Conservation (phyloP, 495 filamentous ascomycete species). For the Penicillium robsamsonii region DNA sequence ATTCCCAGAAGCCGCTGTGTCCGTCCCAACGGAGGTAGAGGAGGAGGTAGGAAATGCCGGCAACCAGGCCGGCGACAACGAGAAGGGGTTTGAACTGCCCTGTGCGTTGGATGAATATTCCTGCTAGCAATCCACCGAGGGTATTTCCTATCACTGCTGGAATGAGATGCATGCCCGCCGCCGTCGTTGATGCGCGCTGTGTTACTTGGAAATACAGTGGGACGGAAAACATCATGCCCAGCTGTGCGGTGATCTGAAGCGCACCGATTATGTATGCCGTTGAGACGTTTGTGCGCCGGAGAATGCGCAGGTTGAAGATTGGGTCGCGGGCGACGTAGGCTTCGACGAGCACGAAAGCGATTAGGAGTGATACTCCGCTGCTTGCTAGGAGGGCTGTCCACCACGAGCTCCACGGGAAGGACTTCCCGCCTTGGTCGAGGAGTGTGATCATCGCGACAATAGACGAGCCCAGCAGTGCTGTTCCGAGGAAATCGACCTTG, state of each 20-base stretch:
- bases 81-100: constrained; percentile 59
- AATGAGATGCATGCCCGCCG: constrained; percentile 59
- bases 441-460: constrained; percentile 52
- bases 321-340: constrained; percentile 54
- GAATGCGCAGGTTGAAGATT: constrained; percentile 59
- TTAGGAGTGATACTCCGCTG: constrained; percentile 32
- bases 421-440: constrained; percentile 58
- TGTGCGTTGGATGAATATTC: constrained; percentile 55
- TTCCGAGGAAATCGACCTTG: constrained; percentile 61
- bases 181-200: constrained; percentile 49
- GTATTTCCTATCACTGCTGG: constrained; percentile 66
- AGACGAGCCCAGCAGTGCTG: constrained; percentile 45
- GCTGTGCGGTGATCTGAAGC: constrained; percentile 56
- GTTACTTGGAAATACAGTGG: constrained; percentile 73
- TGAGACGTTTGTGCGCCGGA: constrained; percentile 53
- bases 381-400: constrained; percentile 21
- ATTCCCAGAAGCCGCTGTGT: constrained; percentile 56
- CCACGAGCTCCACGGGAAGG: constrained; percentile 56
- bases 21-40: constrained; percentile 63
- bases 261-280: constrained; percentile 52
- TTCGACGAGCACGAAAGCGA: constrained; percentile 52
- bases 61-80: constrained; percentile 48
- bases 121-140: constrained; percentile 58
- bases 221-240: constrained; percentile 50
- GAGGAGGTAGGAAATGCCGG: constrained; percentile 52